These are phyloP conservation scores for Phytophthora hibernalis DNA, from an alignment of 352 stramenopile species.

Conservation along the genomic window DNA sequence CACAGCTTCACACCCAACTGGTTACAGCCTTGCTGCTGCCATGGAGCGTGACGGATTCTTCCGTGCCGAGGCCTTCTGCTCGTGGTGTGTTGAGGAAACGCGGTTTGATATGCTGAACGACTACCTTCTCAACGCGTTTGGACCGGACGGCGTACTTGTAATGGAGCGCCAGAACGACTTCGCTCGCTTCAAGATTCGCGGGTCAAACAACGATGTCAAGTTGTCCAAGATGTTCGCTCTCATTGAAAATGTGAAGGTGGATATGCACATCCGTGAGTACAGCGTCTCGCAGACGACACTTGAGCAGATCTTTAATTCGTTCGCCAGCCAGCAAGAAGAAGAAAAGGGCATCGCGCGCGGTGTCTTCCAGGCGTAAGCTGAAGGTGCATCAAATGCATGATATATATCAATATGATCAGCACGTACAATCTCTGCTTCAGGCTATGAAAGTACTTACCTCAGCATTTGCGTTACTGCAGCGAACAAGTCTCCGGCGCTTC, in stretches of 20 bases:
- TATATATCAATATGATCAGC: conserved; percentile 18
- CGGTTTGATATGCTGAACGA: conserved; percentile 41
- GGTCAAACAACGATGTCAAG: conserved; percentile 36
- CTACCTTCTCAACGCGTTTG: conserved; percentile 40
- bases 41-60: conserved; percentile 53
- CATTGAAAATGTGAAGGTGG: conserved; percentile 56
- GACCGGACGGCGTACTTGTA: conserved; percentile 17
- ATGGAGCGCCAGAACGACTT: conserved; percentile 68
- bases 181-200: conserved; percentile 60
- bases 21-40: conserved; percentile 57
- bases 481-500: conserved; percentile 9
- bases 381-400: conserved; percentile 5
- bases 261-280: conserved; percentile 80
- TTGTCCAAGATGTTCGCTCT: conserved; percentile 77
- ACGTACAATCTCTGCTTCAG: background rate
- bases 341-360: conserved; percentile 37
- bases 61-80: conserved; percentile 45
- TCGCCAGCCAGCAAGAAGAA: conserved; percentile 72
- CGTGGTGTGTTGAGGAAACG: conserved; percentile 68
- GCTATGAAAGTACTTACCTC: conserved; percentile 1
- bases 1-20: conserved; percentile 51
- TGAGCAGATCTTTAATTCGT: conserved; percentile 92
- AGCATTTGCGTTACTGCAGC: conserved; percentile 29
- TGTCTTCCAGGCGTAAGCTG: conserved; percentile 29
- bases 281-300: conserved; percentile 85